Evolutionary conservation across 2,329 filamentous ascomycete genomes (phyloP).

Genomic region (Neofusicoccum ribis): DNA sequence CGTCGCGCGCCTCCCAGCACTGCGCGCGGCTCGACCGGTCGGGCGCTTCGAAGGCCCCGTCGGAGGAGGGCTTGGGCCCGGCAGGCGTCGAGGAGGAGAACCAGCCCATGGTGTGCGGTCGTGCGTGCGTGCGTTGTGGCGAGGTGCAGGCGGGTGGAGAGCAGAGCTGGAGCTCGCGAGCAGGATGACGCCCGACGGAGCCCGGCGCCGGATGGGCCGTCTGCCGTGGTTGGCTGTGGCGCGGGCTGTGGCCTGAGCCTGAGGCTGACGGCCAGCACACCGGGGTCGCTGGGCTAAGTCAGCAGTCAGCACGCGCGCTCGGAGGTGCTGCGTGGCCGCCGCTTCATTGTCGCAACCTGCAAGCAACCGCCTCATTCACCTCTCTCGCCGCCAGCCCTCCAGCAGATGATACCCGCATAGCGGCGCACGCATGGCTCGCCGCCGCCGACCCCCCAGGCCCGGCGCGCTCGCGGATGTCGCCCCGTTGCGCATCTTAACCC

Average conservation of each 20-base stretch:
- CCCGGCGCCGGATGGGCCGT: background rate
- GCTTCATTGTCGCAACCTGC: slow-evolving; percentile 3
- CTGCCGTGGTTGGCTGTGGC: background rate
- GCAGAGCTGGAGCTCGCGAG: background rate
- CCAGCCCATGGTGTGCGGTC: slow-evolving; percentile 51
- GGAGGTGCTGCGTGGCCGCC: slow-evolving; percentile 17
- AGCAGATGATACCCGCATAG: slow-evolving; percentile 15
- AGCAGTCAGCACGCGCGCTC: background rate
- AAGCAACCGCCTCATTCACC: background rate
- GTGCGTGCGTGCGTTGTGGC: slow-evolving; percentile 19
- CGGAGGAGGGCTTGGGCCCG: slow-evolving; percentile 46
- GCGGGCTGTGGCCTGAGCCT: background rate
- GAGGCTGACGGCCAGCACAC: background rate
- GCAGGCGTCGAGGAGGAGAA: slow-evolving; percentile 44
- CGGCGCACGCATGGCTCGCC: slow-evolving; percentile 48
- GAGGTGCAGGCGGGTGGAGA: background rate
- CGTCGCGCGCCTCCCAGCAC: slow-evolving; percentile 90
- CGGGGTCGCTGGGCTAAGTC: background rate
- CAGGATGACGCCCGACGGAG: background rate
- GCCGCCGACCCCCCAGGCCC: slow-evolving; percentile 63
- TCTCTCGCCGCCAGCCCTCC: slow-evolving; percentile 6
- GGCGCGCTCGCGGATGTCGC: slow-evolving; percentile 67
- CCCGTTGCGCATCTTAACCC: slow-evolving; percentile 65
- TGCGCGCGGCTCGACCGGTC: slow-evolving; percentile 75
- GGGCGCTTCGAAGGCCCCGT: slow-evolving; percentile 70